Evolutionary conservation across 306 rosid genomes (phyloP), one percentile per base, ranked within the genome.

Genomic region (Cicer bijugum): DNA sequence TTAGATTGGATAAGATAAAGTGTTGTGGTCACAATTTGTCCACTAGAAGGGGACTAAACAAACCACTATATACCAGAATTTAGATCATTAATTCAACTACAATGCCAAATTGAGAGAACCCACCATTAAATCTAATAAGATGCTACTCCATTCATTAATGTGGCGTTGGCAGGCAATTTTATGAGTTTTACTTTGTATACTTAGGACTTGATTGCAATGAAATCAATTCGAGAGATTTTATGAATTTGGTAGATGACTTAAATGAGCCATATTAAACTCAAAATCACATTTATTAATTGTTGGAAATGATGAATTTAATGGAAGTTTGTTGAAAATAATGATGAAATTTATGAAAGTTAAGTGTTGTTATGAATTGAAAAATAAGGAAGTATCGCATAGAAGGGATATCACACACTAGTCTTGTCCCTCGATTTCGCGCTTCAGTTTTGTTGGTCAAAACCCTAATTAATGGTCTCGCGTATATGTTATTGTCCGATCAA

Each of bases 21-120:
- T 43, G 55, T 14, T 38, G 78, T 78, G 87, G 87, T 72, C 86
- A 86, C 83, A 69, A 78, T 63, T 76, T 83, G 90, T 83, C 89
- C 80, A 84, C 81, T 33, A 68, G 66, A 28, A 79, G 46, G 64
- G 78, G 53, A 67, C 71, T 43, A 19, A 43, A 59, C 46, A 59
- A 79, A 79, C 77, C 62, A 72, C 65, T 33, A 67, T 11, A 47
- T 57, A 75, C 73, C 69, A 61, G 39, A 80, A 70, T 50, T 75
- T 40, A 45, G 43, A 82, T 62, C 65, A 64, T 28, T 28, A 28
- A 28, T 39, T 53, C 71, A 33, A 15, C 47, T 15, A 17, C 67
- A 63, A 48, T 48, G 28, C 62, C 5, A 65, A 20, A 76, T n/a
- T 42, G 42, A 15, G 50, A 43, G 46, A 82, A 68, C 35, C 74